These are phyloP conservation scores for Cucurbita maxima DNA, from an alignment of 306 rosid species.

Conservation along the genomic window DNA sequence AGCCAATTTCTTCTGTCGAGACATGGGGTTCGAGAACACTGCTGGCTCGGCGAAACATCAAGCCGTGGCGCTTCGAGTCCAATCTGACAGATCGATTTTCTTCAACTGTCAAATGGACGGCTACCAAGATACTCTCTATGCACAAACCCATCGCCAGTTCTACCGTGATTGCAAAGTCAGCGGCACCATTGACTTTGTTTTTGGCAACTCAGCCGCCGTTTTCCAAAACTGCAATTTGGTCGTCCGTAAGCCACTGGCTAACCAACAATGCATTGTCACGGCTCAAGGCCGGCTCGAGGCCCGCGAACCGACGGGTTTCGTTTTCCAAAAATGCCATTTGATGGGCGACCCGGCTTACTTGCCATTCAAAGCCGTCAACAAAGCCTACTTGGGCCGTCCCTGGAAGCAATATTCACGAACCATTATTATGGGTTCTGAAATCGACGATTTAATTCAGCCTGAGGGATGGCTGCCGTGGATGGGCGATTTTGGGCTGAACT, in stretches of 20 bases:
- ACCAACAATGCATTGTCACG: conserved; percentile 23
- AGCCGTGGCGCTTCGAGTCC: conserved; percentile 15
- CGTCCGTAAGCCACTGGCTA: conserved; percentile 9
- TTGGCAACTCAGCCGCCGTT: conserved; percentile 5
- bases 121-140: conserved; percentile 18
- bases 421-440: conserved; percentile 21
- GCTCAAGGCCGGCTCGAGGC: conserved; percentile 23
- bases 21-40: conserved; percentile 20
- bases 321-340: conserved; percentile 31
- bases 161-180: conserved; percentile 10
- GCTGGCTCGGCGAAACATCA: conserved; percentile 17
- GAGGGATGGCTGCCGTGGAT: conserved; percentile 32
- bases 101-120: conserved; percentile 16
- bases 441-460: conserved; percentile 7
- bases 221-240: conserved; percentile 28
- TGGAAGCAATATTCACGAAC: conserved; percentile 36
- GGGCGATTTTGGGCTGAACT: conserved; percentile 1
- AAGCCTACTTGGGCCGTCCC: conserved; percentile 32
- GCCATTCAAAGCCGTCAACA: background rate
- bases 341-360: conserved; percentile 11
- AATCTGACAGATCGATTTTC: conserved; percentile 11
- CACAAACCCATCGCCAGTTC: conserved; percentile 16
- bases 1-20: conserved; percentile 24
- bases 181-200: conserved; percentile 21
- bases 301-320: background rate